These are phyloP conservation scores for Cudoniella acicularis DNA, from an alignment of 495 filamentous ascomycete genomes.

Conservation along the genomic window DNA sequence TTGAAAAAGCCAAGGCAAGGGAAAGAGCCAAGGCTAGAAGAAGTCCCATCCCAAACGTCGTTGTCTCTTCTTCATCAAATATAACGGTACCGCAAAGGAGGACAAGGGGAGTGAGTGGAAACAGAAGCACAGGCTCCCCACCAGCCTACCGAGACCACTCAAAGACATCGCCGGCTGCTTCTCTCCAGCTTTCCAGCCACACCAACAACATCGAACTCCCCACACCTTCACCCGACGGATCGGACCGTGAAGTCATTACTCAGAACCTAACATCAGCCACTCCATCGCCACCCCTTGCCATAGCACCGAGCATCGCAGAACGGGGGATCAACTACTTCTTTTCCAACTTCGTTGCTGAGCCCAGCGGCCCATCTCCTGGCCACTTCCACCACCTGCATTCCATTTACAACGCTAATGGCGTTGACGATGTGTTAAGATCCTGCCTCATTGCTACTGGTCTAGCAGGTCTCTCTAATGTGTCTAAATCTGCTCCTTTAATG, in stretches of 20 bases:
- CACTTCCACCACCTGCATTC: slow-evolving; percentile 29
- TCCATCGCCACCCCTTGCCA: not conserved
- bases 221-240: no score
- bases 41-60: not conserved
- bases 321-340: slow-evolving; percentile 44
- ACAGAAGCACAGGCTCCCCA: no score
- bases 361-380: slow-evolving; percentile 27
- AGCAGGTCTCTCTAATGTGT: slow-evolving; percentile 42
- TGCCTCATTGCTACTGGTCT: slow-evolving; percentile 44
- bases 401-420: slow-evolving; percentile 23
- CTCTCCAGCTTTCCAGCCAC: not conserved
- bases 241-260: no score
- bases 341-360: slow-evolving; percentile 33
- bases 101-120: not conserved
- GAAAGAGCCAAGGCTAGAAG: slow-evolving; percentile 32
- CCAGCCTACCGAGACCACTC: not conserved
- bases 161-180: not conserved
- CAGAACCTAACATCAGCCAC: not conserved
- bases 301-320: slow-evolving; percentile 25
- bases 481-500: slow-evolving; percentile 30
- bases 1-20: slow-evolving; percentile 47
- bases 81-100: not conserved
- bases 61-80: not conserved
- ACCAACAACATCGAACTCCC: no score
- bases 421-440: slow-evolving; percentile 34